A percentile compares a stretch with the other conserved stretches of the same genome.
Conservation (phyloP, 2,329 filamentous ascomycete species). For the Colletotrichum caudatum region DNA sequence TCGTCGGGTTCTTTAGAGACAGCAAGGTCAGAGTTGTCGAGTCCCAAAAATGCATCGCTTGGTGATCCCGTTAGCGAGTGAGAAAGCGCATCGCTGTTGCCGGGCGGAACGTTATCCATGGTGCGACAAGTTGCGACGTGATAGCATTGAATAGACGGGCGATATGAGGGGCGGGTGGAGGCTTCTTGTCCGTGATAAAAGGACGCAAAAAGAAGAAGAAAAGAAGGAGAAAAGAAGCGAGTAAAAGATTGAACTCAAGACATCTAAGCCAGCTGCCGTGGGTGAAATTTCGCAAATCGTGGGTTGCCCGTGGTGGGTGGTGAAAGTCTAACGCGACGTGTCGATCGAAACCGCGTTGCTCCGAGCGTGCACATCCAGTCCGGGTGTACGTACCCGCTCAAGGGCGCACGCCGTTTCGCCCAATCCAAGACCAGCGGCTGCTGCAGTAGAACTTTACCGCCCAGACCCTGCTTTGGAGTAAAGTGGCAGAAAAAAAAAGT, state of each 20-base stretch:
- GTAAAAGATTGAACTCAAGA: too few relatives aligned
- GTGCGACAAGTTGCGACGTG: slow-evolving; percentile 42
- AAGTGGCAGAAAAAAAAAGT: slow-evolving; percentile 42
- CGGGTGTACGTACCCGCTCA: slow-evolving; percentile 4
- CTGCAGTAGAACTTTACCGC: slow-evolving; percentile 25
- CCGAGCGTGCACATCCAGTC: background rate
- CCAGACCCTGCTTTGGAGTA: slow-evolving; percentile 6
- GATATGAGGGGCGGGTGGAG: background rate
- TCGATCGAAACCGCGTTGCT: slow-evolving; percentile 36
- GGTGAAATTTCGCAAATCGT: background rate
- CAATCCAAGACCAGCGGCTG: background rate
- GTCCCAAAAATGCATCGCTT: slow-evolving; percentile 36
- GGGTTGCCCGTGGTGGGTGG: background rate
- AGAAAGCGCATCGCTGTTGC: slow-evolving; percentile 43
- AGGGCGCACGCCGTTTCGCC: background rate
- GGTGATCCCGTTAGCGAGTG: background rate
- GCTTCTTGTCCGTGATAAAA: background rate
- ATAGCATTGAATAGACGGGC: background rate
- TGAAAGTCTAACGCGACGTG: slow-evolving; percentile 26
- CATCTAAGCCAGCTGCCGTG: background rate
- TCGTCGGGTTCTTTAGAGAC: background rate
- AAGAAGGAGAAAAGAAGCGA: background rate
- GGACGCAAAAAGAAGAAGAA: too few relatives aligned
- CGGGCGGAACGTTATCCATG: slow-evolving; percentile 35
- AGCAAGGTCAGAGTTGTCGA: slow-evolving; percentile 6